Evolutionary conservation across 768 basidiomycete species (phyloP).

Genomic region (Hygrocybe coccinea): DNA sequence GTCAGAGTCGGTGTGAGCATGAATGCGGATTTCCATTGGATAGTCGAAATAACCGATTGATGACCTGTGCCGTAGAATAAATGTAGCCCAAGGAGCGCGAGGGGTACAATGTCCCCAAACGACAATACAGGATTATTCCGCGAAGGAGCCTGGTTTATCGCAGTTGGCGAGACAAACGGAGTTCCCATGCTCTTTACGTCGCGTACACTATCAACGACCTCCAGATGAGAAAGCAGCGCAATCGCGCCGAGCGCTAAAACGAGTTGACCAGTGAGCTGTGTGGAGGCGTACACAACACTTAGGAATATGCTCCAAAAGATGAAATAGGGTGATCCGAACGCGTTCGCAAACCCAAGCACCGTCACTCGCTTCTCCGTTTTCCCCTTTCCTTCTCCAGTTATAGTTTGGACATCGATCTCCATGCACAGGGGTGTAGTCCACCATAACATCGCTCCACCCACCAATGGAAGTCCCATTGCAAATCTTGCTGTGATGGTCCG

Average conservation of each 20-base stretch:
- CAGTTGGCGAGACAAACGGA: conserved; percentile 42
- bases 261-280: conserved; percentile 80
- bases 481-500: conserved; percentile 62
- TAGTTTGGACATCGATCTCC: conserved; percentile 43
- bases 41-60: conserved; percentile 78
- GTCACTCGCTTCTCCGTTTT: conserved; percentile 38
- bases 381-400: conserved; percentile 24
- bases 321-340: conserved; percentile 83
- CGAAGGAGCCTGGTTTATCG: conserved; percentile 41
- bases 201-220: conserved; percentile 74
- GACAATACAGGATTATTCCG: conserved; percentile 34
- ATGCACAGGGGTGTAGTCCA: conserved; percentile 70
- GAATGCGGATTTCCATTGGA: conserved; percentile 97
- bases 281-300: conserved; percentile 55
- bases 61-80: conserved; percentile 89
- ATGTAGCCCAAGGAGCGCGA: conserved; percentile 73
- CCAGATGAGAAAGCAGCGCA: conserved; percentile 70
- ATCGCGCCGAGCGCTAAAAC: conserved; percentile 59
- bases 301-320: conserved; percentile 73
- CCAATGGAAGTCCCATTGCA: conserved; percentile 45
- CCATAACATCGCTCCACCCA: conserved; percentile 65
- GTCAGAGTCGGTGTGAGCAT: conserved; percentile 62
- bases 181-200: conserved; percentile 57
- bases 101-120: conserved; percentile 66
- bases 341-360: conserved; percentile 84